Evolutionary conservation across 345 rosid genomes (phyloP).

Genomic region (Lepidium africanum): DNA sequence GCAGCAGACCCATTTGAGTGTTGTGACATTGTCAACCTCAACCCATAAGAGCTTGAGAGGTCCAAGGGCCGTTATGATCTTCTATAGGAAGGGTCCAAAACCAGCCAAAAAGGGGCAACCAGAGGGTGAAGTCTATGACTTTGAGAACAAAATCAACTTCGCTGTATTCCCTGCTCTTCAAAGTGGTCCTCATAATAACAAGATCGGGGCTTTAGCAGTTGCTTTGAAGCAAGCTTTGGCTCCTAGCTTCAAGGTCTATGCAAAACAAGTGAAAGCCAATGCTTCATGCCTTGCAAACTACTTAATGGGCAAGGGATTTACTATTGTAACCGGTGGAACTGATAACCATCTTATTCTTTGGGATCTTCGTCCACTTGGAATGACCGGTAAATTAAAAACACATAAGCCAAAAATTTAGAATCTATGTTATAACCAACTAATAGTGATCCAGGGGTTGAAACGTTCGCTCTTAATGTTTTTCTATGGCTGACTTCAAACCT

Average conservation of each 20-base stretch:
- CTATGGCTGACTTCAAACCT: no score
- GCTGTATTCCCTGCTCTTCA: conserved; percentile 94
- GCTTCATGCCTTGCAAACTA: conserved; percentile 83
- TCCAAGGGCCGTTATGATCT: conserved; percentile 98
- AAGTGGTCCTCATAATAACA: conserved; percentile 99
- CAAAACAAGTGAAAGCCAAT: conserved; percentile 93
- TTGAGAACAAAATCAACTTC: conserved; percentile 94
- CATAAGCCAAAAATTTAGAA: neutral
- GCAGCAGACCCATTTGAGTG: conserved; percentile 90
- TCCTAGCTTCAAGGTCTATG: conserved; percentile 87
- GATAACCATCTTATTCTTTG: conserved; percentile 97
- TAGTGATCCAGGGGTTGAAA: no score
- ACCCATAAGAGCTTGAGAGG: conserved; percentile 99
- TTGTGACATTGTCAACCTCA: conserved; percentile 93
- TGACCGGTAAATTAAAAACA: conserved; percentile 51
- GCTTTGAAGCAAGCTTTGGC: conserved; percentile 71
- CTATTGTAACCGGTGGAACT: conserved; percentile 85
- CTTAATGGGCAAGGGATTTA: conserved; percentile 62
- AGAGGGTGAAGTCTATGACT: conserved; percentile 74
- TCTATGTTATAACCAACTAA: neutral
- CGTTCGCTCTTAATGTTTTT: no score
- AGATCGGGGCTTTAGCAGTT: conserved; percentile 95
- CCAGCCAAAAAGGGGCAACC: conserved; percentile 95
- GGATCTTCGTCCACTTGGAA: conserved; percentile 96
- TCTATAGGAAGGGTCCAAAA: conserved; percentile 89